phyloP scores from a whole-genome alignment of 164 flowering plant species.

The Nymphaea colorata region DNA sequence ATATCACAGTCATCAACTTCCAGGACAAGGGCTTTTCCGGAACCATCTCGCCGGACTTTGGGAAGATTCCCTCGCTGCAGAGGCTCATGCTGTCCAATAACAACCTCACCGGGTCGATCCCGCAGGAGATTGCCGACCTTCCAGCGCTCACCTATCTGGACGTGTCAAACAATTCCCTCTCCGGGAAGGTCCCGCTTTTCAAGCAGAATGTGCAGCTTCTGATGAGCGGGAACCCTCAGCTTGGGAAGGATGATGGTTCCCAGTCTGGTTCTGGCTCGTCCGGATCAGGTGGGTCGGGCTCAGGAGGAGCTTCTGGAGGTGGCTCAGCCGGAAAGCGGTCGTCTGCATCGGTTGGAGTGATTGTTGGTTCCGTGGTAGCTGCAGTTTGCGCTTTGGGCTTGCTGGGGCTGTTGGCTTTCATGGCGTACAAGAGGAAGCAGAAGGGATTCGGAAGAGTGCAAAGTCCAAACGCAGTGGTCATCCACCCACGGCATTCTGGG shows the following conservation, averaged over 20 bases:
- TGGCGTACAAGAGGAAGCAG: constrained; percentile 24
- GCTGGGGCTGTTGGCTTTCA: constrained; percentile 22
- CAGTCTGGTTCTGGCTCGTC: background rate
- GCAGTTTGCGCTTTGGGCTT: constrained; percentile 16
- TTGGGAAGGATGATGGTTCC: constrained; percentile 16
- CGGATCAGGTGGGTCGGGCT: background rate
- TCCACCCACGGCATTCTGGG: constrained; percentile 62
- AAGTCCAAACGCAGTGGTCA: constrained; percentile 35
- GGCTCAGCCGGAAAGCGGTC: constrained; percentile 14
- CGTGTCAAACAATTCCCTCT: constrained; percentile 46
- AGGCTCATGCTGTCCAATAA: constrained; percentile 36
- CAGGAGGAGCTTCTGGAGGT: background rate
- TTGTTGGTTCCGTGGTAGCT: constrained; percentile 39
- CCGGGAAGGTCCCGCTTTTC: constrained; percentile 30
- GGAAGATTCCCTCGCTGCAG: constrained; percentile 30
- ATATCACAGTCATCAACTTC: constrained; percentile 25
- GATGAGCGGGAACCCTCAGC: constrained; percentile 23
- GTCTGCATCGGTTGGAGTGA: constrained; percentile 9
- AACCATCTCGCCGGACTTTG: constrained; percentile 39
- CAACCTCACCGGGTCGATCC: constrained; percentile 35
- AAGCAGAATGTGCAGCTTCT: constrained; percentile 14
- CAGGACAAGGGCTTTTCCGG: constrained; percentile 26
- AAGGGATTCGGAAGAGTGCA: constrained; percentile 33
- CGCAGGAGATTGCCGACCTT: constrained; percentile 23
- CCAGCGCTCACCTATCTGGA: constrained; percentile 27